phyloP scores from a whole-genome alignment of 2,329 filamentous ascomycete genomes.

The Ophiosphaerella narmari region DNA sequence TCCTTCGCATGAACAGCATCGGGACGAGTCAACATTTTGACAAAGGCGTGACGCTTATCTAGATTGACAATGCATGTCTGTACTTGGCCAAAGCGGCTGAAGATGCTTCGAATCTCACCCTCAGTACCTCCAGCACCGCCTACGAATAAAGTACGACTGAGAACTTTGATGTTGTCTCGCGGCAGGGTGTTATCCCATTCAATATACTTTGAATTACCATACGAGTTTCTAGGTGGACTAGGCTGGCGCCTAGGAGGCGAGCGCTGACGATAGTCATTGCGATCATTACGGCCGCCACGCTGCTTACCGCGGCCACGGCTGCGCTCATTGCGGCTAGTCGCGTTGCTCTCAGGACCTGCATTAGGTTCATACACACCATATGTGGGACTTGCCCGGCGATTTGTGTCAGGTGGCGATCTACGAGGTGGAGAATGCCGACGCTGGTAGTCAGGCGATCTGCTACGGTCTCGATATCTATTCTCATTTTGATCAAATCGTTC shows the following conservation, averaged over 20 bases:
- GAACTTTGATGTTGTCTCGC: conserved; percentile 75
- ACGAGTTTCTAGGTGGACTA: conserved; percentile 57
- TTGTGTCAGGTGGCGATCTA: conserved; percentile 62
- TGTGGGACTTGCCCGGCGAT: conserved; percentile 69
- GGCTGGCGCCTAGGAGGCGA: conserved; percentile 69
- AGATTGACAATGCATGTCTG: conserved; percentile 98
- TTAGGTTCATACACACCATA: conserved; percentile 75
- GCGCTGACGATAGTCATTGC: conserved; percentile 78
- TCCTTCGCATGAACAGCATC: conserved; percentile 84
- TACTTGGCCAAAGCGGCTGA: conserved; percentile 80
- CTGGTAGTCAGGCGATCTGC: conserved; percentile 67
- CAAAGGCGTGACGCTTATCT: conserved; percentile 97
- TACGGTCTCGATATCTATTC: conserved; percentile 43
- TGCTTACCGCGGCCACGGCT: conserved; percentile 57
- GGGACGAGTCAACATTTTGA: conserved; percentile 92
- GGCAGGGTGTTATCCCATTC: conserved; percentile 78
- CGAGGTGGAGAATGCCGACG: conserved; percentile 61
- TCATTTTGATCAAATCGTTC: conserved; percentile 38
- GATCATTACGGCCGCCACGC: conserved; percentile 53
- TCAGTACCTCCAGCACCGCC: conserved; percentile 82
- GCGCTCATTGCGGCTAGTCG: conserved; percentile 62
- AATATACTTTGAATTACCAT: conserved; percentile 68
- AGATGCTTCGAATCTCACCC: conserved; percentile 78
- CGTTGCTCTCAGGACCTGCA: conserved; percentile 57
- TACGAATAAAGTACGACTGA: conserved; percentile 94